Evolutionary conservation across 495 filamentous ascomycete genomes (phyloP).

Genomic region (Trichoderma parareesei): DNA sequence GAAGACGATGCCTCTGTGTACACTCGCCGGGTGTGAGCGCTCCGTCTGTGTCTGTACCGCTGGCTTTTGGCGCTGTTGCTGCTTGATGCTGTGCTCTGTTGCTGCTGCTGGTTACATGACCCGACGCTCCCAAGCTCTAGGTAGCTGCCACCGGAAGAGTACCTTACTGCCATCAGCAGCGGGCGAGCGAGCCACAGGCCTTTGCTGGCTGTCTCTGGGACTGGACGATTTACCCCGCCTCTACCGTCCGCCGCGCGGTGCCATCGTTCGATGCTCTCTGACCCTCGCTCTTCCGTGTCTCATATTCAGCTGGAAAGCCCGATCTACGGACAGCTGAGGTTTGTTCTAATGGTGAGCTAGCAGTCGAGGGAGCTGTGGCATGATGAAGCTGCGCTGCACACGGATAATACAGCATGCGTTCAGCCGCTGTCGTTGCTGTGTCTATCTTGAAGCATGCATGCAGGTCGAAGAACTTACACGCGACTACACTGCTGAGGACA

Average conservation of each 20-base stretch:
- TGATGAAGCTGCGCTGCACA: no score
- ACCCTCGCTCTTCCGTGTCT: background rate
- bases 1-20: no score
- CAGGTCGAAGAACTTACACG: no score
- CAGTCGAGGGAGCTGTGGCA: no score
- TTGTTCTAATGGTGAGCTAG: no score
- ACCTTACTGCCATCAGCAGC: background rate
- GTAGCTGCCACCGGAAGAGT: background rate
- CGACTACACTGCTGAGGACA: background rate
- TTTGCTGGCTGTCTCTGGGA: background rate
- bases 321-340: no score
- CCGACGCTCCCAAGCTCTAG: background rate
- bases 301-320: background rate
- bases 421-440: no score
- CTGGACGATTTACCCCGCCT: background rate
- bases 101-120: no score
- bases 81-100: background rate
- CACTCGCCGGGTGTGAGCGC: no score
- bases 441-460: no score
- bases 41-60: no score
- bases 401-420: no score
- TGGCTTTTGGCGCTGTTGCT: background rate
- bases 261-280: background rate
- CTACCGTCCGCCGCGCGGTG: background rate
- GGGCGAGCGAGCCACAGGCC: background rate